Evolutionary conservation across 139 green algal species (phyloP).

Genomic region (Chlorella sp.): DNA sequence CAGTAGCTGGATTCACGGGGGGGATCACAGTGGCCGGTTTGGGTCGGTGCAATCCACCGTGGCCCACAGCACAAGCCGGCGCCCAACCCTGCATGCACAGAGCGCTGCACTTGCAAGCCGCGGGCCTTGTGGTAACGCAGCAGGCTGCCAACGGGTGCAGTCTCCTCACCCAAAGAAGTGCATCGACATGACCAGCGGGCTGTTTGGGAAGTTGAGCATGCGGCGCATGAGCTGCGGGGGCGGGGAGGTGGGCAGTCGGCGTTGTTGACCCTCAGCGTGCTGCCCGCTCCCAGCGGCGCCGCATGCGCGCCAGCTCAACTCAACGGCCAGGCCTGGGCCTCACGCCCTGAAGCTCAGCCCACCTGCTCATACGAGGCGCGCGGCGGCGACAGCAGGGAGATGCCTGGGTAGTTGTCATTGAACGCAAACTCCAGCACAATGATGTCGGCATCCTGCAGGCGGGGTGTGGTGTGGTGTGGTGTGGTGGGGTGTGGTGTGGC

Average conservation of each 20-base stretch:
- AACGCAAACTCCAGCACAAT: constrained; percentile 24
- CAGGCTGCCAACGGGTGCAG: background rate
- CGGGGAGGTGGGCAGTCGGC: no score
- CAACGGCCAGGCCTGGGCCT: no score
- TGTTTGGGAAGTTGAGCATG: background rate
- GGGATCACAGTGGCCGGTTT: background rate
- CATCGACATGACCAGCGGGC: background rate
- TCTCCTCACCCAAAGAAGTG: constrained; percentile 14
- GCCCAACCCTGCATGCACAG: no score
- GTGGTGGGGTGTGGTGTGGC: no score
- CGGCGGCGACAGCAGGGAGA: background rate
- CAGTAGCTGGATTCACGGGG: background rate
- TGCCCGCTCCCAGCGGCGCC: no score
- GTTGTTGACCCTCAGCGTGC: no score
- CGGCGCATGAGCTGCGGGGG: constrained; percentile 1
- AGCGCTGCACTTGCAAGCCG: no score
- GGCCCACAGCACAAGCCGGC: no score
- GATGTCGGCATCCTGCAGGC: background rate
- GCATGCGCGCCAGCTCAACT: no score
- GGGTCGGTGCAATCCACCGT: no score
- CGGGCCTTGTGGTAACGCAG: no score
- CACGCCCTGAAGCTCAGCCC: background rate
- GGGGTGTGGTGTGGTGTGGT: no score
- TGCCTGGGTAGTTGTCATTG: constrained; percentile 9
- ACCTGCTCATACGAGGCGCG: constrained; percentile 1